Conservation (phyloP, 2,329 filamentous ascomycete species). For the Aschersonia sp. region DNA sequence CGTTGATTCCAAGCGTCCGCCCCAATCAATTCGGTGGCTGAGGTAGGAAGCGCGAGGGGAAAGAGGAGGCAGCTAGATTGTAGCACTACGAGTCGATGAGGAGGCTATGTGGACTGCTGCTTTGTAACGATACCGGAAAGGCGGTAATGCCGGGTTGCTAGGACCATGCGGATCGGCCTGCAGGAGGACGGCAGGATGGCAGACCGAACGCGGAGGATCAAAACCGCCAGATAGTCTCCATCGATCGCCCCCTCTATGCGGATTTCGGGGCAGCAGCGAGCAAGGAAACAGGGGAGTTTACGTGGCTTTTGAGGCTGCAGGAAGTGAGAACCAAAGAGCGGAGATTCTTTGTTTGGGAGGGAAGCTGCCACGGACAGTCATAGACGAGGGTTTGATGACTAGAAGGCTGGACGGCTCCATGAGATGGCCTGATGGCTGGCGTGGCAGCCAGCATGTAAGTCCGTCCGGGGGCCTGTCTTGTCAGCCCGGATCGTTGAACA, state of each 20-base stretch:
- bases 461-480: no score
- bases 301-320: slow-evolving; percentile 4
- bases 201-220: not conserved
- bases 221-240: slow-evolving; percentile 2
- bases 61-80: not conserved
- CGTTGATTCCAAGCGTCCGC: slow-evolving; percentile 2
- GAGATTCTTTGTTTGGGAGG: no score
- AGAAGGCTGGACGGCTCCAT: no score
- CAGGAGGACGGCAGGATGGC: not conserved
- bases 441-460: no score
- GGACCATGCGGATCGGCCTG: slow-evolving; percentile 2
- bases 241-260: slow-evolving; percentile 2
- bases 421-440: no score
- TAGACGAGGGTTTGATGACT: no score
- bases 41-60: not conserved
- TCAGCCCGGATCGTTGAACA: no score
- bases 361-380: no score
- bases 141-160: not conserved
- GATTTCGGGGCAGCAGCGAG: not conserved
- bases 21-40: no score
- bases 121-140: slow-evolving; percentile 1
- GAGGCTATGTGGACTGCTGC: not conserved
- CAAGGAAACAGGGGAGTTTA: slow-evolving; percentile 1
- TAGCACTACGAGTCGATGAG: not conserved
- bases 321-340: not conserved